These are phyloP conservation scores for Hypoxylon sp. DNA, from an alignment of 2,329 filamentous ascomycete genomes.

Conservation along the genomic window DNA sequence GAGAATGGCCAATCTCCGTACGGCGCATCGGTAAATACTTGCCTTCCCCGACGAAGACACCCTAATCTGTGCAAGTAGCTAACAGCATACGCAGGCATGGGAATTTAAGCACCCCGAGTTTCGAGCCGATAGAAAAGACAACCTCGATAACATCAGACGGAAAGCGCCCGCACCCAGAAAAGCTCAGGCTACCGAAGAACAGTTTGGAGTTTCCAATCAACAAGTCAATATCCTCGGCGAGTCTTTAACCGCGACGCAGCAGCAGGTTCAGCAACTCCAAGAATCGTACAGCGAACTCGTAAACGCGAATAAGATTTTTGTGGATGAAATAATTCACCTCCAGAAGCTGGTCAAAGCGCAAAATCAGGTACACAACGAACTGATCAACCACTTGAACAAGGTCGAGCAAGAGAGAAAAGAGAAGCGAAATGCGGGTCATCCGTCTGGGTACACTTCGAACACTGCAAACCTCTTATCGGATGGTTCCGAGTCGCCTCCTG, in stretches of 20 bases:
- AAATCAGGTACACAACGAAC: slow-evolving; percentile 67
- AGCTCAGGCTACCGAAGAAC: slow-evolving; percentile 72
- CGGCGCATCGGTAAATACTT: slow-evolving; percentile 74
- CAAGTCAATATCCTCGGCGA: slow-evolving; percentile 91
- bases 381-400: slow-evolving; percentile 67
- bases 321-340: slow-evolving; percentile 70
- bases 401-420: slow-evolving; percentile 60
- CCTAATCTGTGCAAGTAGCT: slow-evolving; percentile 42
- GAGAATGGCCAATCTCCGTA: slow-evolving; percentile 86
- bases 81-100: slow-evolving; percentile 72
- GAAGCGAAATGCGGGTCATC: slow-evolving; percentile 55
- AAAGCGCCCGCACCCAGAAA: slow-evolving; percentile 95
- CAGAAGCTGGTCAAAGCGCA: slow-evolving; percentile 71
- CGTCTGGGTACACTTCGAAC: slow-evolving; percentile 56
- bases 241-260: slow-evolving; percentile 88
- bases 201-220: slow-evolving; percentile 78
- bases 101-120: slow-evolving; percentile 99
- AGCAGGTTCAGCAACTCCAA: slow-evolving; percentile 89
- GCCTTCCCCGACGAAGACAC: slow-evolving; percentile 36
- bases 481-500: slow-evolving; percentile 59
- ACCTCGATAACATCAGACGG: slow-evolving; percentile 92
- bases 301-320: slow-evolving; percentile 70
- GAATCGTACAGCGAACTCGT: slow-evolving; percentile 84
- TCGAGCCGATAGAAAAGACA: slow-evolving; percentile 94
- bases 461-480: slow-evolving; percentile 58